phyloP scores from a whole-genome alignment of 768 basidiomycete genomes.

The Mycena alexandri region DNA sequence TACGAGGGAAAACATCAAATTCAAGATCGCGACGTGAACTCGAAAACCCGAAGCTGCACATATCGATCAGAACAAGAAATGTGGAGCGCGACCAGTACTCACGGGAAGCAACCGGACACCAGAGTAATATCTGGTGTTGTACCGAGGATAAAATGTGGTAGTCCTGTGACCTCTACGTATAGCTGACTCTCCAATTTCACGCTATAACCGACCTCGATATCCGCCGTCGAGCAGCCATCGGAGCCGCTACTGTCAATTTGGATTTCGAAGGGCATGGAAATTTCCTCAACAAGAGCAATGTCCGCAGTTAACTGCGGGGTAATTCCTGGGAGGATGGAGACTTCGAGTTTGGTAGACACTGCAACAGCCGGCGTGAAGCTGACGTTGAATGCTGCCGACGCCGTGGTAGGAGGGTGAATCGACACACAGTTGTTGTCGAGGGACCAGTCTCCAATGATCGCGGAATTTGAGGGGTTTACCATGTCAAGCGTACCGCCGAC shows the following conservation, averaged over 20 bases:
- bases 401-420: too few species aligned
- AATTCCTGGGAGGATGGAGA: not conserved
- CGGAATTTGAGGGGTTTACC: too few species aligned
- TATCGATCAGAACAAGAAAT: not conserved
- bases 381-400: not conserved
- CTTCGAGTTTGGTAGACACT: conserved; percentile 3
- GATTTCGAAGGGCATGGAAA: conserved; percentile 4
- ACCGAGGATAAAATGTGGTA: not conserved
- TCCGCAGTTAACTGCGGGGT: conserved; percentile 1
- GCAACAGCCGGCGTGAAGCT: conserved; percentile 1
- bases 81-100: not conserved
- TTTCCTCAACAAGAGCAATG: conserved; percentile 4
- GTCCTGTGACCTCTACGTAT: not conserved
- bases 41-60: not conserved
- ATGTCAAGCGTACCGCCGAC: too few species aligned
- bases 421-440: too few species aligned
- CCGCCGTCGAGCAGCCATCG: not conserved
- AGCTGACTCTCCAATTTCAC: not conserved
- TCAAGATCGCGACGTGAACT: not conserved
- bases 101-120: not conserved
- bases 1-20: not conserved
- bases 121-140: not conserved
- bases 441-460: too few species aligned
- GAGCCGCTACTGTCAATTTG: not conserved
- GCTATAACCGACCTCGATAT: not conserved